phyloP scores from a whole-genome alignment of 805 yeast species.

The Diddensiella transvaalensis region DNA sequence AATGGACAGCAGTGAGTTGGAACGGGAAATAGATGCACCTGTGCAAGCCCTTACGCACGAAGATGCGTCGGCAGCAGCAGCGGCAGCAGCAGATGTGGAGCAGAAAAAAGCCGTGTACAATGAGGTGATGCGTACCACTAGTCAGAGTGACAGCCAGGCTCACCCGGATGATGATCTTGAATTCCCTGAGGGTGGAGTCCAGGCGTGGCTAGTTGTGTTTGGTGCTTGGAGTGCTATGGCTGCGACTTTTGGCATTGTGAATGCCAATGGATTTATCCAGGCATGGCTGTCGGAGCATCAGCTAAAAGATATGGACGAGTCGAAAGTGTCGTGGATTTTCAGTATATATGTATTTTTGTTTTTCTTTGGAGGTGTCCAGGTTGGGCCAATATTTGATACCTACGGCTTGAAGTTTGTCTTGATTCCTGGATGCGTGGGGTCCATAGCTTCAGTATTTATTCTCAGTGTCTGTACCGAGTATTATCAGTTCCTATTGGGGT shows the following conservation, averaged over 20 bases:
- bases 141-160: not conserved
- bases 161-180: slow-evolving; percentile 12
- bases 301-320: slow-evolving; percentile 41
- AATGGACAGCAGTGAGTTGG: not conserved
- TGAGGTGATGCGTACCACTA: not conserved
- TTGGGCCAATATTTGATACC: slow-evolving; percentile 55
- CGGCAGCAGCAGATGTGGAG: too few species aligned
- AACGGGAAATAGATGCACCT: not conserved
- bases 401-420: slow-evolving; percentile 50
- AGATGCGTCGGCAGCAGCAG: too few species aligned
- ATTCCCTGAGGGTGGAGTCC: slow-evolving; percentile 51
- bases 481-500: slow-evolving; percentile 58
- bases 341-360: slow-evolving; percentile 37
- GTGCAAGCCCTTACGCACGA: not conserved
- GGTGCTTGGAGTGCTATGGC: slow-evolving; percentile 58
- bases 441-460: slow-evolving; percentile 49
- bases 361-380: slow-evolving; percentile 44
- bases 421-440: slow-evolving; percentile 42
- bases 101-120: not conserved
- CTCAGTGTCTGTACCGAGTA: slow-evolving; percentile 47
- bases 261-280: slow-evolving; percentile 64
- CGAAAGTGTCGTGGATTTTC: slow-evolving; percentile 68
- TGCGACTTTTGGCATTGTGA: slow-evolving; percentile 61
- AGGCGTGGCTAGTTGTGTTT: slow-evolving; percentile 52
- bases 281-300: slow-evolving; percentile 56